These are phyloP conservation scores for Hyphopichia fennica DNA, from an alignment of 1,139 yeast genomes.

Conservation along the genomic window DNA sequence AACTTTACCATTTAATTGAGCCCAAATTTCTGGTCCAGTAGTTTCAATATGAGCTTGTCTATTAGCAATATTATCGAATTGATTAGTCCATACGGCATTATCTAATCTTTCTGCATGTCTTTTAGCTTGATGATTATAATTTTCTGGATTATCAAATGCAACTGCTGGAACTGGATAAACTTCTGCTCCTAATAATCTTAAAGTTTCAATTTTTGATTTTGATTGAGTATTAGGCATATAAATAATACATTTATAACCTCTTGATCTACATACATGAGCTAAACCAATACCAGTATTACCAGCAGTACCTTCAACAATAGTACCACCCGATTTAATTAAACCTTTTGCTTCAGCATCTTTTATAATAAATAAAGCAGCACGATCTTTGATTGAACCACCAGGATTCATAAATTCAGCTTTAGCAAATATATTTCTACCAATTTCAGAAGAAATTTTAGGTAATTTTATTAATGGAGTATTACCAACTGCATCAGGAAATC, in stretches of 20 bases:
- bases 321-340: slow-evolving; percentile 64
- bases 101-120: slow-evolving; percentile 73
- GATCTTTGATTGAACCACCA: slow-evolving; percentile 89
- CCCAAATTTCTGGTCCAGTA: slow-evolving; percentile 91
- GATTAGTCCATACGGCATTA: slow-evolving; percentile 91
- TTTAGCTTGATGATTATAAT: slow-evolving; percentile 82
- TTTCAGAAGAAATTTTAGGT: slow-evolving; percentile 56
- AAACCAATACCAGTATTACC: slow-evolving; percentile 87
- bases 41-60: slow-evolving; percentile 88
- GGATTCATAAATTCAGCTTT: slow-evolving; percentile 94
- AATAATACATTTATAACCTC: slow-evolving; percentile 80
- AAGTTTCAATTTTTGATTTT: slow-evolving; percentile 70
- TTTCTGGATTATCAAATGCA: slow-evolving; percentile 75
- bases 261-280: slow-evolving; percentile 82
- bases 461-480: slow-evolving; percentile 80
- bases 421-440: slow-evolving; percentile 78
- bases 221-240: slow-evolving; percentile 92
- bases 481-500: slow-evolving; percentile 78
- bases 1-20: slow-evolving; percentile 77
- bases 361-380: slow-evolving; percentile 80
- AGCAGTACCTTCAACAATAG: slow-evolving; percentile 51
- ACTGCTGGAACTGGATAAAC: slow-evolving; percentile 91
- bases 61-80: slow-evolving; percentile 83
- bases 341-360: slow-evolving; percentile 80
- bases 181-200: slow-evolving; percentile 76